A percentile compares a stretch with the other conserved stretches of the same genome.
Evolutionary conservation across 345 rosid species (phyloP).

Genomic region (Eucalyptus sideroxylon): DNA sequence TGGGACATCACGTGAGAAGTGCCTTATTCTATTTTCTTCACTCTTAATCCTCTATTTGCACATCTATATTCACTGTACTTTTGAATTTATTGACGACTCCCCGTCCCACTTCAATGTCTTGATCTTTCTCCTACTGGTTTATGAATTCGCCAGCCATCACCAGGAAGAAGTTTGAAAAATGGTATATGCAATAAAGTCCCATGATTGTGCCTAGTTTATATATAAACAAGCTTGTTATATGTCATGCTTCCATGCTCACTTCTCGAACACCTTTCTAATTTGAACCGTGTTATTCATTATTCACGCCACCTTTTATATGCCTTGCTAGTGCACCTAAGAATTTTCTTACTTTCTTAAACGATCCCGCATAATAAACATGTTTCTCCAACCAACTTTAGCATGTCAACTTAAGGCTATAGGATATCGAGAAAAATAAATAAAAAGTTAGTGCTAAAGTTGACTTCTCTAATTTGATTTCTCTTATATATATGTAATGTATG

Average conservation of each 20-base stretch:
- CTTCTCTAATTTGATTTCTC: too few species aligned
- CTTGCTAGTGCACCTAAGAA: not conserved
- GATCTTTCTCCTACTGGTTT: not conserved
- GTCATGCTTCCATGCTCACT: not conserved
- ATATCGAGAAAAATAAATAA: not conserved
- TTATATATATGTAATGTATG: too few species aligned
- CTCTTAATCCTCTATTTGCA: not conserved
- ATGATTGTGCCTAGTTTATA: not conserved
- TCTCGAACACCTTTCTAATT: not conserved
- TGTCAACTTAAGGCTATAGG: not conserved
- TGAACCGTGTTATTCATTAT: not conserved
- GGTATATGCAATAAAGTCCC: not conserved
- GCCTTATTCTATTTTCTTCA: not conserved
- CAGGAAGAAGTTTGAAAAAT: not conserved
- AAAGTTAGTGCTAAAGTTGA: not conserved
- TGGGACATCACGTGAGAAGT: not conserved
- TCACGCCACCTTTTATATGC: not conserved
- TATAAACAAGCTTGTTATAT: not conserved
- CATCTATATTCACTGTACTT: not conserved
- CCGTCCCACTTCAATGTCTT: not conserved
- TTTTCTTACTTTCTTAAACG: not conserved
- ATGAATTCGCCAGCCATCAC: not conserved
- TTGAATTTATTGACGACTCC: not conserved
- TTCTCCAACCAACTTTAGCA: not conserved
- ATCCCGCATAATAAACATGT: not conserved